These are phyloP conservation scores for Jatropha multifida DNA, from an alignment of 441 rosid species.

Conservation along the genomic window DNA sequence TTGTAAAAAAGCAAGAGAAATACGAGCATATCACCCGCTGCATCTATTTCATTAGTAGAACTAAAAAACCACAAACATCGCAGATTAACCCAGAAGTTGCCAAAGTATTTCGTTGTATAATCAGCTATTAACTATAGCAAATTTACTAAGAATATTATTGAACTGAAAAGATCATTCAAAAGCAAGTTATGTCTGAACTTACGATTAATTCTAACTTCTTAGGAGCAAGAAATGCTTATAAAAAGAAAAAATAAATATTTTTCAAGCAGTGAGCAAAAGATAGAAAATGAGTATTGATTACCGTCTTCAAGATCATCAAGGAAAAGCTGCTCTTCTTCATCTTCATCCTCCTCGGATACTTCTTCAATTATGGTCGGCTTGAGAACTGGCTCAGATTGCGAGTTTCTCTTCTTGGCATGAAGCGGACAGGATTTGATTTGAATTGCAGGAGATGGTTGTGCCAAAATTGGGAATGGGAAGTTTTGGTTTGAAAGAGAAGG, in stretches of 20 bases:
- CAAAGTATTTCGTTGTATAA: not conserved
- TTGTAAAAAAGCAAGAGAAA: not conserved
- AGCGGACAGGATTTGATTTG: slow-evolving; percentile 22
- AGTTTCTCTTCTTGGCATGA: slow-evolving; percentile 51
- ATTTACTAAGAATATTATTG: not conserved
- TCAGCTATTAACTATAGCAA: not conserved
- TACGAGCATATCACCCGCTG: not conserved
- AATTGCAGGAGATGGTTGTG: slow-evolving; percentile 19
- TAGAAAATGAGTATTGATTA: slow-evolving; percentile 14
- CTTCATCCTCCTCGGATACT: slow-evolving; percentile 37
- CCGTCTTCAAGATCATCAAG: slow-evolving; percentile 57
- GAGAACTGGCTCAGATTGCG: slow-evolving; percentile 38
- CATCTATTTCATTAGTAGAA: not conserved
- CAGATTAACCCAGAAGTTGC: not conserved
- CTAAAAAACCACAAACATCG: not conserved
- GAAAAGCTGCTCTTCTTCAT: slow-evolving; percentile 40
- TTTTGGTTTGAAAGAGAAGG: slow-evolving; percentile 13
- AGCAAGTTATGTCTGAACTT: too few relatives aligned
- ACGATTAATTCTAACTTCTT: too few relatives aligned
- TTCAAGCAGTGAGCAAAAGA: too few relatives aligned
- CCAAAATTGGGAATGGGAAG: slow-evolving; percentile 25
- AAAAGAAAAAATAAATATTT: too few relatives aligned
- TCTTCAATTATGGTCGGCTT: slow-evolving; percentile 44
- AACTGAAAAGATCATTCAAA: not conserved
- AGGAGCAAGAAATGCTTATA: not conserved